Evolutionary conservation across 345 rosid genomes (phyloP).

Genomic region (Aethionema arabicum): DNA sequence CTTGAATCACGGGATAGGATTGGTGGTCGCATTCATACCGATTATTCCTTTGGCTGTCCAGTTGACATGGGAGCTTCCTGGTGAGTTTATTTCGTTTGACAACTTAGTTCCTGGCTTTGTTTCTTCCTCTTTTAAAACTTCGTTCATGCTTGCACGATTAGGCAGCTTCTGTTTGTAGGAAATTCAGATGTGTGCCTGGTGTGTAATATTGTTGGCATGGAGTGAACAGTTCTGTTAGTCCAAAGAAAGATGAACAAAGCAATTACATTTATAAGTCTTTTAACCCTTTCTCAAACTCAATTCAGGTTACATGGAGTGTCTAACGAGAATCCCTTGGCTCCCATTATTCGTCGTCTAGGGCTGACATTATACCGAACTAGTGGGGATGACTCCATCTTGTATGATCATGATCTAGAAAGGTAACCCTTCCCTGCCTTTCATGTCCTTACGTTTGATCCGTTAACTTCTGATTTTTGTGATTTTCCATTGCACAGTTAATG

Average conservation of each 20-base stretch:
- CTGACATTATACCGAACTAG: constrained; percentile 82
- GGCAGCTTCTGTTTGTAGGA: background rate
- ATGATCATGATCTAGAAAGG: constrained; percentile 97
- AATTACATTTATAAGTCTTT: background rate
- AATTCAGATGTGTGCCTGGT: background rate
- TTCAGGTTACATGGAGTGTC: constrained; percentile 91
- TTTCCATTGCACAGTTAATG: background rate
- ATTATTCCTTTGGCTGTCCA: constrained; percentile 86
- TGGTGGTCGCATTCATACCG: constrained; percentile 92
- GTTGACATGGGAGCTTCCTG: constrained; percentile 94
- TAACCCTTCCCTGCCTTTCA: constrained; percentile 24
- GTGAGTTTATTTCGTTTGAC: constrained; percentile 31
- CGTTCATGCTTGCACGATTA: background rate
- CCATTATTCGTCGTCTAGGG: constrained; percentile 68
- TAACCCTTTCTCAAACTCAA: constrained; percentile 12
- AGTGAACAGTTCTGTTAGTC: background rate
- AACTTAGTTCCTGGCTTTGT: background rate
- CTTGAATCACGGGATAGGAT: constrained; percentile 84
- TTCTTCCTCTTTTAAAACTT: background rate
- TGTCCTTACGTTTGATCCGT: background rate
- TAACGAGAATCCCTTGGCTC: constrained; percentile 90
- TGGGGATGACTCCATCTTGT: constrained; percentile 83
- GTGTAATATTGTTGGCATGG: background rate
- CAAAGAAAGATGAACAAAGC: background rate
- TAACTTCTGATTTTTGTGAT: background rate